Evolutionary conservation across 768 basidiomycete species (phyloP).

Genomic region (Mycena latifolia): DNA sequence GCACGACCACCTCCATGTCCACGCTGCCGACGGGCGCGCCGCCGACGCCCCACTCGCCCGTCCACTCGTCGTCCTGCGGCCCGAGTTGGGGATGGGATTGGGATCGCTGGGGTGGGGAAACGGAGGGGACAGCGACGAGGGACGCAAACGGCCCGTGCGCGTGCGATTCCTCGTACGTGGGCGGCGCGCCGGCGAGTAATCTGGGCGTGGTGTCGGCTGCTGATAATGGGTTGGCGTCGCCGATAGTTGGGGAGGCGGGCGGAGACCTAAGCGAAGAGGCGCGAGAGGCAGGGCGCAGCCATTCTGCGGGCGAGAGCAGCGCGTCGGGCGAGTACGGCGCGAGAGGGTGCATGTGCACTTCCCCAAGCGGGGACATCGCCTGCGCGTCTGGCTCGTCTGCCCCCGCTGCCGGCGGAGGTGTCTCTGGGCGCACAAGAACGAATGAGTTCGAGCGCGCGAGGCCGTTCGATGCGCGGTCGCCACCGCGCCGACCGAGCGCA

Average conservation of each 20-base stretch:
- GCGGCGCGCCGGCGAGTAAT: background rate
- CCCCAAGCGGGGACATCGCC: constrained; percentile 3
- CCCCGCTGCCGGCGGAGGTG: too few species aligned
- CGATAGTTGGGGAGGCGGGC: too few species aligned
- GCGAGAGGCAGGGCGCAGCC: constrained; percentile 14
- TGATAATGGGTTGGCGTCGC: background rate
- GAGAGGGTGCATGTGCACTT: constrained; percentile 28
- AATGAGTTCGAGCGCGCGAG: background rate
- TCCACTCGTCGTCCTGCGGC: constrained; percentile 13
- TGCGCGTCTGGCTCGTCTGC: background rate
- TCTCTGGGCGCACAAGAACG: background rate
- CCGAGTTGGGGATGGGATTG: too few species aligned
- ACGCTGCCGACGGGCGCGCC: background rate
- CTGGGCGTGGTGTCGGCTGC: too few species aligned
- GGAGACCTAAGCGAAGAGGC: background rate
- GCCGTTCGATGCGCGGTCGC: too few species aligned
- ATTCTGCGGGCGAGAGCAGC: constrained; percentile 10
- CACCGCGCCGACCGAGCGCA: background rate
- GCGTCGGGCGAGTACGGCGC: constrained; percentile 7
- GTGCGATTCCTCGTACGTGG: constrained; percentile 25
- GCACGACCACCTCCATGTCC: constrained; percentile 27
- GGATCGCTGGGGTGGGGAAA: too few species aligned
- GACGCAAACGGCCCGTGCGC: constrained; percentile 9
- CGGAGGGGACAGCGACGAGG: too few species aligned
- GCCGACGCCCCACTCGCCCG: constrained; percentile 22